A percentile compares a stretch with the other conserved stretches of the same genome.
Conservation (phyloP, 2,329 filamentous ascomycete genomes). For the Aspergillus vadensis region DNA sequence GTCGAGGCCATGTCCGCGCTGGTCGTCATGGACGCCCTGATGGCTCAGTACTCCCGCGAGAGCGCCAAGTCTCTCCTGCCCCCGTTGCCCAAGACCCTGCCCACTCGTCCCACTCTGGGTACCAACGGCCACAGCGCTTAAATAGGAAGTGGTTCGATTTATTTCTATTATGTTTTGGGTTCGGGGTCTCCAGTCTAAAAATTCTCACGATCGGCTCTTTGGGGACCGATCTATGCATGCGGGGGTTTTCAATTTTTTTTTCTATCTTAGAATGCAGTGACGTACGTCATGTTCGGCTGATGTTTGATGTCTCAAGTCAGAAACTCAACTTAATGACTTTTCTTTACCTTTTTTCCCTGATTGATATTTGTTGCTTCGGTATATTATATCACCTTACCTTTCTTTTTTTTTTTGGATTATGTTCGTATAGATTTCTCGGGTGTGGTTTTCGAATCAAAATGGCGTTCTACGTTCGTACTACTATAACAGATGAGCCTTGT, state of each 20-base stretch:
- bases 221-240: background rate
- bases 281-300: background rate
- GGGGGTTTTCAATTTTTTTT: background rate
- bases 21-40: constrained; percentile 80
- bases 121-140: constrained; percentile 7
- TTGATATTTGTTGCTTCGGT: background rate
- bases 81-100: constrained; percentile 40
- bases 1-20: constrained; percentile 85
- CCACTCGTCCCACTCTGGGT: constrained; percentile 33
- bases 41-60: constrained; percentile 73
- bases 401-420: background rate
- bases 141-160: background rate
- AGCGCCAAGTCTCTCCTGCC: constrained; percentile 51
- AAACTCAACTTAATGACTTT: background rate
- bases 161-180: background rate
- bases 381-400: background rate
- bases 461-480: background rate
- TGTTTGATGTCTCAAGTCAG: background rate
- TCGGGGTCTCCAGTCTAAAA: too few relatives aligned
- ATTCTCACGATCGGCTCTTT: background rate
- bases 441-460: background rate
- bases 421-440: background rate
- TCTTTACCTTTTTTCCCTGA: too few relatives aligned
- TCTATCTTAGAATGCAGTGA: background rate
- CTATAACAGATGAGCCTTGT: background rate